A percentile compares a stretch with the other conserved stretches of the same genome.
phyloP scores from a whole-genome alignment of 805 yeast genomes.

The Kluyveromyces siamensis region DNA sequence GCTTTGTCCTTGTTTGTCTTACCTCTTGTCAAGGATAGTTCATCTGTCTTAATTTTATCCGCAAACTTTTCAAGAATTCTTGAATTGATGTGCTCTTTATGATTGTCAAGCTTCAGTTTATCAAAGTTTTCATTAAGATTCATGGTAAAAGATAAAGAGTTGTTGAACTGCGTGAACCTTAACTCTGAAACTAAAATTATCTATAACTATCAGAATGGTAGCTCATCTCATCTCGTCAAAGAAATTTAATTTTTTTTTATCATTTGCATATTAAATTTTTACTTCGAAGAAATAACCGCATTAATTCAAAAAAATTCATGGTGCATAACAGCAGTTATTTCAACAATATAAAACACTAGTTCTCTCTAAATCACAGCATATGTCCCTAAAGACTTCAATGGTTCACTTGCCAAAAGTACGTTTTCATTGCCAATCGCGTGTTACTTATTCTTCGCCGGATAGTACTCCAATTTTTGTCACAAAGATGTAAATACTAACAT shows the following conservation, averaged over 20 bases:
- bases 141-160: slow-evolving; percentile 8
- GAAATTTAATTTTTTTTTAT: background rate
- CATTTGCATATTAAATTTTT: too few relatives aligned
- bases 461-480: background rate
- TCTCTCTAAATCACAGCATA: too few relatives aligned
- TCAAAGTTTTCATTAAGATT: slow-evolving; percentile 16
- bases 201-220: background rate
- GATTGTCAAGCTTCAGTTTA: slow-evolving; percentile 6
- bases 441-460: background rate
- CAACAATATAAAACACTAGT: too few relatives aligned
- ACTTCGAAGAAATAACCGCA: too few relatives aligned
- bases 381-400: background rate
- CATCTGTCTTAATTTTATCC: slow-evolving; percentile 56
- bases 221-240: background rate
- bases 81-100: slow-evolving; percentile 32
- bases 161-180: background rate
- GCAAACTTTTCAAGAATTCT: slow-evolving; percentile 54
- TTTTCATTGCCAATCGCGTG: background rate
- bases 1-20: slow-evolving; percentile 71
- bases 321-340: too few relatives aligned
- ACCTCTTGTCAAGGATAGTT: slow-evolving; percentile 44
- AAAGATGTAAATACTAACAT: background rate
- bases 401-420: slow-evolving; percentile 15
- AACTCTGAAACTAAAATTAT: background rate
- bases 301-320: too few relatives aligned